Evolutionary conservation across 768 basidiomycete species (phyloP).

Genomic region (Leucocoprinus birnbaumii): DNA sequence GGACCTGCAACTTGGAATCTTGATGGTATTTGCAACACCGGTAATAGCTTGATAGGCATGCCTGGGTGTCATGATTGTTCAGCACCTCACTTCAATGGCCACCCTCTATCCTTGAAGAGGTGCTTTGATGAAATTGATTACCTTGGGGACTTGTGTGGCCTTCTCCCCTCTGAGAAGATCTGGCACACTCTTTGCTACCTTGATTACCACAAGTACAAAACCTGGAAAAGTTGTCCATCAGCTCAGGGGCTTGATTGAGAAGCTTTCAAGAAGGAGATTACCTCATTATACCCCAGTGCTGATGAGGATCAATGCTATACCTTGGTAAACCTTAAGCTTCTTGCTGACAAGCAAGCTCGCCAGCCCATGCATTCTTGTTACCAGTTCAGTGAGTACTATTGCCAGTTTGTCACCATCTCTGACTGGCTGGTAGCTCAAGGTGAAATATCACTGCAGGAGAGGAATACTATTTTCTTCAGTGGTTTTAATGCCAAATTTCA

Average conservation of each 20-base stretch:
- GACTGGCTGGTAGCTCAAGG: no score
- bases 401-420: neutral
- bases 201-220: neutral
- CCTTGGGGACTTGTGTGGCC: neutral
- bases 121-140: neutral
- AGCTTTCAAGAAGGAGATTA: neutral
- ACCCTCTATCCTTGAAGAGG: neutral
- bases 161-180: neutral
- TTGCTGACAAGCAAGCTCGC: neutral
- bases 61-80: neutral
- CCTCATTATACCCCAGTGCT: neutral
- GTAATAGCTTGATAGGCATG: no score
- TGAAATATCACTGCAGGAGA: no score
- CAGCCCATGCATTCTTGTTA: neutral
- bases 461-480: no score
- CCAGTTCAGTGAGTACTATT: constrained; percentile 13
- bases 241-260: neutral
- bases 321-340: constrained; percentile 2
- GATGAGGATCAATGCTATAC: neutral
- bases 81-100: neutral
- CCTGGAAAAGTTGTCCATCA: neutral
- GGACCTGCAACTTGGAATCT: no score
- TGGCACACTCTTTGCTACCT: neutral
- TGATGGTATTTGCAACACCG: no score
- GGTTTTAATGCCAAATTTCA: no score